Base-by-base conservation (phyloP, 305 asterid genomes). In the Plantago coronopus region DNA sequence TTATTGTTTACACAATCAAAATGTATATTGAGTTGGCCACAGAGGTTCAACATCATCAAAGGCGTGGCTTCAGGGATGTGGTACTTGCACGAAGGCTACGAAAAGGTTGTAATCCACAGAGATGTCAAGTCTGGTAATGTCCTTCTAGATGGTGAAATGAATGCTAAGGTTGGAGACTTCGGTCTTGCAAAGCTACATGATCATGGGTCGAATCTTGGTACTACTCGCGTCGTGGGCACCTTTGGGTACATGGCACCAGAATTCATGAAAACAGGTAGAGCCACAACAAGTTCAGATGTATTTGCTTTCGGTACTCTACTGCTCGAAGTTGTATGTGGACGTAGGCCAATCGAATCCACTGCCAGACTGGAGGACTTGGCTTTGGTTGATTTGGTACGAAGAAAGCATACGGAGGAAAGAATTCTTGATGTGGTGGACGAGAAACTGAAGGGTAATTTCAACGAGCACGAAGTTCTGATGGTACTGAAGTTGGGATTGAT, bases 341-440 rank as follows among this genome's bases (percentile, higher is more conserved):
- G 57, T 9, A 50, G 57, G 13, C 57, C 57, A n/a, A 17, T 50
- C n/a, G 57, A 50, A 13, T 50, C 57, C 0, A 21, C 23, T 17
- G 57, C 57, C n/a, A 31, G 57, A 8, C n/a, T 17, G 18, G 57
- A 50, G 15, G 57, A 50, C n/a, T 50, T 50, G 34, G 27, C 27
- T 22, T 50, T 50, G 18, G 37, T 50, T 9, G 57, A 50, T 22
- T 21, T 12, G 14, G 57, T 50, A 8, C 27, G 57, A 17, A 9
- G 37, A 5, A 50, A 22, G 22, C 10, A 17, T 8, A n/a, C n/a
- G 8, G 37, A 50, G 4, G 57, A 31, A 2, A 22, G 37, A 50
- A 23, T 51, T 51, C 38, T 51, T 51, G 57, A 51, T 22, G 57
- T 23, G 38, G 57, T 51, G 40, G 57, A 51, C 23, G 57, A 22